These are phyloP conservation scores for Taiozyma sp. DNA, from an alignment of 1,139 yeast species.

Conservation along the genomic window DNA sequence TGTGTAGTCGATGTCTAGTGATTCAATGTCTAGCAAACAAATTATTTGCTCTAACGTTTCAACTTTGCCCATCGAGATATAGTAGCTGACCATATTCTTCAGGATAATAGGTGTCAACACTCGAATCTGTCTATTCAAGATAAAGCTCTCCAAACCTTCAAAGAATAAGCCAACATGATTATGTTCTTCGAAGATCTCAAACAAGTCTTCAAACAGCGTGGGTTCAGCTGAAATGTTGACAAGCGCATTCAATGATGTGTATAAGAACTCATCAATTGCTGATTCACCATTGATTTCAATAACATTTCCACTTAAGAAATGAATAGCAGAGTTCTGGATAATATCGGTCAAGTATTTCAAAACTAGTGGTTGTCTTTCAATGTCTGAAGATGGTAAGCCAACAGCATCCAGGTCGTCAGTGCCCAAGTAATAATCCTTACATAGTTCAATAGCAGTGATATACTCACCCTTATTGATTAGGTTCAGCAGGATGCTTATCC, in stretches of 20 bases:
- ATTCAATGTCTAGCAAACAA: conserved; percentile 57
- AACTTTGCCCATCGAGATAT: conserved; percentile 38
- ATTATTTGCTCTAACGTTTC: conserved; percentile 59
- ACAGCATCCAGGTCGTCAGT: conserved; percentile 40
- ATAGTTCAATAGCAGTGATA: conserved; percentile 49
- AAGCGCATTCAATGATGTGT: conserved; percentile 37
- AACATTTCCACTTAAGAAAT: conserved; percentile 13
- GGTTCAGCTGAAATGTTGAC: conserved; percentile 33
- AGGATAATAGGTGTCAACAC: conserved; percentile 58
- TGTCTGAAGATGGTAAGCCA: conserved; percentile 48
- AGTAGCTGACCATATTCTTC: conserved; percentile 52
- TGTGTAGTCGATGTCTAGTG: conserved; percentile 70
- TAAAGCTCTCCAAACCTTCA: conserved; percentile 44
- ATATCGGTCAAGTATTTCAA: conserved; percentile 51
- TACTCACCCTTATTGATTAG: conserved; percentile 47
- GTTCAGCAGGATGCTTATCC: conserved; percentile 67
- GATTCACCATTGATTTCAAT: conserved; percentile 7
- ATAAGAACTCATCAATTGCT: conserved; percentile 25
- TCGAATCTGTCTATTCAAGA: conserved; percentile 41
- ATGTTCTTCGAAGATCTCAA: conserved; percentile 38
- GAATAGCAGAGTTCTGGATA: conserved; percentile 22
- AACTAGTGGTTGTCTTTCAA: conserved; percentile 43
- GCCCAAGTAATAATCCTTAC: conserved; percentile 50
- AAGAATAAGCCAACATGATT: conserved; percentile 39
- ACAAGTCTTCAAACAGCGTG: conserved; percentile 47